A percentile compares a stretch with the other conserved stretches of the same genome.
These are phyloP conservation scores for Apiotrichum brassicae DNA, from an alignment of 1,284 basidiomycete genomes.

Conservation along the genomic window DNA sequence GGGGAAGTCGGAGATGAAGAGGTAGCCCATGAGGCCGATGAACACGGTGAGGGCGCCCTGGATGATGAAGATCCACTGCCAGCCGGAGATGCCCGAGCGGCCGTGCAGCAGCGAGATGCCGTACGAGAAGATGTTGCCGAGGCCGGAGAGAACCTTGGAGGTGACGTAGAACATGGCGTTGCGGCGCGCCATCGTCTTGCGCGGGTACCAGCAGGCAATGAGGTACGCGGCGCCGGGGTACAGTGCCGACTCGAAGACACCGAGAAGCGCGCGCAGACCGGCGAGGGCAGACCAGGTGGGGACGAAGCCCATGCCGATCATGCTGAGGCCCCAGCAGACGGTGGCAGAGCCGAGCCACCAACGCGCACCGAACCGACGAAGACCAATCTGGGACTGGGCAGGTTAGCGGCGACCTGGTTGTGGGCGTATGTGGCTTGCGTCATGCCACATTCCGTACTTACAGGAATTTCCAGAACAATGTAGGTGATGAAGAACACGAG, in stretches of 20 bases:
- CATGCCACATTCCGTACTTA: no score
- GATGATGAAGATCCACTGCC: slow-evolving; percentile 5
- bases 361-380: slow-evolving; percentile 17
- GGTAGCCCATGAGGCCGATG: not conserved
- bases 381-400: slow-evolving; percentile 20
- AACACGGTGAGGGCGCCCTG: not conserved
- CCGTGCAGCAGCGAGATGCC: slow-evolving; percentile 8
- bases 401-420: no score
- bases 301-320: slow-evolving; percentile 44
- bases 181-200: slow-evolving; percentile 45
- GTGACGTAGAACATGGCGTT: slow-evolving; percentile 46
- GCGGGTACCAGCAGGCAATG: slow-evolving; percentile 49
- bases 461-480: slow-evolving; percentile 35
- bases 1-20: slow-evolving; percentile 12
- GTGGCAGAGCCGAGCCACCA: slow-evolving; percentile 11
- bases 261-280: slow-evolving; percentile 45
- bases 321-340: slow-evolving; percentile 43
- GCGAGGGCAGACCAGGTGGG: slow-evolving; percentile 41
- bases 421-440: no score
- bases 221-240: slow-evolving; percentile 46
- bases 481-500: slow-evolving; percentile 43
- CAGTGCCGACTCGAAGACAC: slow-evolving; percentile 42
- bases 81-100: slow-evolving; percentile 1
- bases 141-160: slow-evolving; percentile 12
- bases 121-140: slow-evolving; percentile 6